A percentile compares a stretch with the other conserved stretches of the same genome.
Conservation (phyloP, 1,284 basidiomycete genomes). For the Quambalaria eucalypti region DNA sequence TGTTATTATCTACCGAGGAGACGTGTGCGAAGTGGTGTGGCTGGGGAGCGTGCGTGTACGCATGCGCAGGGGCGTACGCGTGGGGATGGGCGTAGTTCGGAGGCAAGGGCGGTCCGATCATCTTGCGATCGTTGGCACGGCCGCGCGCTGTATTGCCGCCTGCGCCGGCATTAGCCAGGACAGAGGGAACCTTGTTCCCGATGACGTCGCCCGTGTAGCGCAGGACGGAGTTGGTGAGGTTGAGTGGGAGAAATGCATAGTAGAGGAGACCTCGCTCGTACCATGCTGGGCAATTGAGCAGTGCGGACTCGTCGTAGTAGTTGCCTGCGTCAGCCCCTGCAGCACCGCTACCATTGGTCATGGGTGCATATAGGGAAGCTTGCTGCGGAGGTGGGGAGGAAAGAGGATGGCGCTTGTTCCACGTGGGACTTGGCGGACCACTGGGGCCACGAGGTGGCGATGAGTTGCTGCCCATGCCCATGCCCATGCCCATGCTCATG, state of each 20-base stretch:
- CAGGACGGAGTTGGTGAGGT: slow-evolving; percentile 3
- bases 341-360: not conserved
- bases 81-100: not conserved
- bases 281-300: not conserved
- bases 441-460: not conserved
- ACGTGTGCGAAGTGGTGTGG: too few species aligned
- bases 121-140: not conserved
- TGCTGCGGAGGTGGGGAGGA: too few species aligned
- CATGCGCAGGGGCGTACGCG: not conserved
- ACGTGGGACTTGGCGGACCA: not conserved
- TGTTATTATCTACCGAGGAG: too few species aligned
- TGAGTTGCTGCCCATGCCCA: not conserved
- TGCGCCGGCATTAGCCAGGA: not conserved
- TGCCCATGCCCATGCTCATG: not conserved
- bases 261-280: slow-evolving; percentile 5
- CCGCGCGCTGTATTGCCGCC: not conserved
- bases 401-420: not conserved
- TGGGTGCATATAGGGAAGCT: not conserved
- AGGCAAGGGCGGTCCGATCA: not conserved
- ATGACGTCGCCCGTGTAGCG: not conserved
- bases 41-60: not conserved
- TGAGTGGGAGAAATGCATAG: slow-evolving; percentile 8
- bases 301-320: not conserved
- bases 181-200: too few species aligned
- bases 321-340: too few species aligned